Conservation (phyloP, 306 rosid genomes). For the Rosa persica region DNA sequence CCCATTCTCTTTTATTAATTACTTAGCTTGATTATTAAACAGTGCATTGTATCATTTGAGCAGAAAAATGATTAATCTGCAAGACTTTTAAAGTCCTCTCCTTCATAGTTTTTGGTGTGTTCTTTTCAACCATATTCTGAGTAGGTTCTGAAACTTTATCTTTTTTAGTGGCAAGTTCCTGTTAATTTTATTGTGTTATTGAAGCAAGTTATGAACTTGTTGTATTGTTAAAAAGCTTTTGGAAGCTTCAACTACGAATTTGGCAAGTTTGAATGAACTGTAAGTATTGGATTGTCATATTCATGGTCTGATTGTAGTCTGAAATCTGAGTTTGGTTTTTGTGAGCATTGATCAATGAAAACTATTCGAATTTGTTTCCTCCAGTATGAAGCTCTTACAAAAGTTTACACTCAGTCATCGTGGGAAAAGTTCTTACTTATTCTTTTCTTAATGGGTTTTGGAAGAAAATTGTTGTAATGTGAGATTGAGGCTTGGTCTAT, state of each 20-base stretch:
- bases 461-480: neutral
- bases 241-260: constrained; percentile 4
- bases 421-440: neutral
- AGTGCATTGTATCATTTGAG: no score
- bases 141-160: constrained; percentile 10
- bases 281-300: neutral
- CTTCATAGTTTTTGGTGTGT: neutral
- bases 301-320: neutral
- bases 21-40: no score
- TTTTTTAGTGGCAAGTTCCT: neutral
- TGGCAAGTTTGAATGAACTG: constrained; percentile 9
- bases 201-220: constrained; percentile 2
- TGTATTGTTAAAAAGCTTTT: neutral
- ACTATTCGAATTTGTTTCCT: neutral
- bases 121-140: neutral
- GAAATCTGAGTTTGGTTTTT: neutral
- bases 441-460: neutral
- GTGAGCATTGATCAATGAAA: neutral
- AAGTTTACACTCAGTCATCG: neutral
- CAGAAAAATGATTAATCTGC: no score
- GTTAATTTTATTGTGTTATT: constrained; percentile 9
- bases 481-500: constrained; percentile 1
- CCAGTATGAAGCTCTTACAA: neutral
- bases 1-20: no score
- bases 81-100: neutral